Percentiles rank a stretch among this genome's conserved stretches.
Evolutionary conservation across 169 alveolate species (phyloP).

Genomic region (Eimeria acervulina): DNA sequence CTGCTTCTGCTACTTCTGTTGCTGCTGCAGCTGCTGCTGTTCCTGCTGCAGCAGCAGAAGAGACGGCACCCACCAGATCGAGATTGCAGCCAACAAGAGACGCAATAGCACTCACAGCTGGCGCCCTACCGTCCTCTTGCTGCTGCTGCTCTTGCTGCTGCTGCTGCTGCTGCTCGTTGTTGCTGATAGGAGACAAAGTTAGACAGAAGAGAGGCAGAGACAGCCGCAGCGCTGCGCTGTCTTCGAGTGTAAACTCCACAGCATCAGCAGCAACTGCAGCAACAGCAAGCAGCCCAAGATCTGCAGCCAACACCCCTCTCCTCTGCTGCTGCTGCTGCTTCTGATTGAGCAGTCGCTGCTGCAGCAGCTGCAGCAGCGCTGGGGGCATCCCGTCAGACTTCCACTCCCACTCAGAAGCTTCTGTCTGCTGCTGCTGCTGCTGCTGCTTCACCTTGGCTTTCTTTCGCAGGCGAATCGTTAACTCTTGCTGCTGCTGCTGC

Average conservation of each 20-base stretch:
- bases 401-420: background rate
- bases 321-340: conserved; percentile 50
- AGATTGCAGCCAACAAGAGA: background rate
- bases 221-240: background rate
- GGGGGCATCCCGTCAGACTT: background rate
- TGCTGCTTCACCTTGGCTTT: conserved; percentile 12
- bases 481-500: conserved; percentile 29
- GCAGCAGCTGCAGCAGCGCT: conserved; percentile 29
- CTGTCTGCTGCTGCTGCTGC: conserved; percentile 24
- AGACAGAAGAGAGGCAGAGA: background rate
- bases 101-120: background rate
- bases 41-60: background rate
- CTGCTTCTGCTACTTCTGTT: background rate
- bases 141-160: background rate
- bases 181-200: conserved; percentile 29
- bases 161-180: conserved; percentile 61
- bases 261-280: conserved; percentile 6
- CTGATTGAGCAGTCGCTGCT: background rate
- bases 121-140: background rate
- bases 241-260: background rate
- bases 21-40: background rate
- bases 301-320: background rate
- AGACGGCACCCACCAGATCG: background rate
- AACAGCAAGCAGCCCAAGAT: conserved; percentile 35
- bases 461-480: background rate